Evolutionary conservation across 225 moss, liverwort and hornwort species (phyloP).

Genomic region (Thuidium tamariscinum): DNA sequence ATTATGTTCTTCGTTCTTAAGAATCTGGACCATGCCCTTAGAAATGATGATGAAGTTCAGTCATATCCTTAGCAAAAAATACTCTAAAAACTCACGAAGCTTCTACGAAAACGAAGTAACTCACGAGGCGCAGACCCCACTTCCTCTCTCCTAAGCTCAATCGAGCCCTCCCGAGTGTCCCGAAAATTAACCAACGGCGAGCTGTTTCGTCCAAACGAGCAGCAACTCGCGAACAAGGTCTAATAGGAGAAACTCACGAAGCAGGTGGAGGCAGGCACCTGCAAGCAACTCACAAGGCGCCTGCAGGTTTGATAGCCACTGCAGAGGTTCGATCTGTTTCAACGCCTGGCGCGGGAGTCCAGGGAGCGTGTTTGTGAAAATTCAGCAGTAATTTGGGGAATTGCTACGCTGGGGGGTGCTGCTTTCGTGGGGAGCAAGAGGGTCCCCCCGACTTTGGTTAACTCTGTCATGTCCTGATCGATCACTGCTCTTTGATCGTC

Average conservation of each 20-base stretch:
- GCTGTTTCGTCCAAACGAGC: not conserved
- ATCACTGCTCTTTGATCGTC: no score
- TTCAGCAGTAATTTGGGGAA: not conserved
- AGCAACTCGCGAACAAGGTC: not conserved
- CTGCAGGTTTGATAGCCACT: not conserved
- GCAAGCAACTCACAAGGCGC: not conserved
- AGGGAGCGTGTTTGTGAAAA: not conserved
- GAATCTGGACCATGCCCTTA: no score
- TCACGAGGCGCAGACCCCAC: no score
- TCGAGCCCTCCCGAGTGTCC: no score
- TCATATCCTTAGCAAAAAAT: not conserved
- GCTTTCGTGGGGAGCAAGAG: not conserved
- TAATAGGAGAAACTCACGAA: not conserved
- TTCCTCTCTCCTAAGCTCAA: not conserved
- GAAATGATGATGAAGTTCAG: not conserved
- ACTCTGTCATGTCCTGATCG: no score
- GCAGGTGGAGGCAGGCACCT: not conserved
- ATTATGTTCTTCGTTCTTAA: no score
- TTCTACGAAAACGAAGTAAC: not conserved
- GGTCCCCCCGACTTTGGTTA: not conserved
- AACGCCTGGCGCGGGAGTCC: not conserved
- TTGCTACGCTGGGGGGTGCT: not conserved
- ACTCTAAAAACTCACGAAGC: not conserved
- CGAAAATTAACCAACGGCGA: not conserved
- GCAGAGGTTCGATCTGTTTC: not conserved